Base-by-base conservation (phyloP, 495 filamentous ascomycete genomes). In the Penicillium soppii region DNA sequence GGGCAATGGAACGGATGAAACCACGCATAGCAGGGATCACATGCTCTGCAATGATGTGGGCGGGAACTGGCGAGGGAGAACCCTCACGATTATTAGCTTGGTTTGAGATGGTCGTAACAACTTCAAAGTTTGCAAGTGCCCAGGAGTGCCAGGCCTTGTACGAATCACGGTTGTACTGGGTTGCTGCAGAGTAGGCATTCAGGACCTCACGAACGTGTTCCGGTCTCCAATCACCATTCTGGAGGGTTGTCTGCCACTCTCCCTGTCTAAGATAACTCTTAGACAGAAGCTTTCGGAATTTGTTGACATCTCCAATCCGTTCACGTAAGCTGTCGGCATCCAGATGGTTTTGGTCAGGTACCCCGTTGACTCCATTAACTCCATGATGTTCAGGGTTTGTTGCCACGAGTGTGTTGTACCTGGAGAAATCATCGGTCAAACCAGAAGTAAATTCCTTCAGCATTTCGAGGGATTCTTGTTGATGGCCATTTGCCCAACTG, bases 121-220 rank as follows among this genome's bases (percentile, higher is more conserved):
- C 92, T 67, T 99, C 92, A 61, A 97, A 99, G 66, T 99, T 99
- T 15, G 95, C 94, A 35, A 97, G 73, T n/a, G 94, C 94, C 94
- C 95, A 99, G 3, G 94, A 85, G 66, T 99, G 94, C 94, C 94
- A 99, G 16, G 94, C 94, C 69, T 97, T 99, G 71, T 99, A 97
- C 78, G 92, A 99, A 47, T 87, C 84, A 38, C 86, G 84, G 56
- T 97, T 89, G 70, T 95, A 96, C 20, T 88, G 83, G 0, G 94
- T 97, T 7, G 94, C 94, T 41, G 90, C 87, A 15, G 84, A 81
- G 69, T 97, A 99, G 7, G 94, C 90, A 29, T 81, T 76, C 17
- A 99, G 78, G 38, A 97, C 88, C 20, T 76, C 74, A 15, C 71
- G 72, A 25, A 79, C 73, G 61, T 89, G 84, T 12, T 88, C 84